Evolutionary conservation across 371 early-diverging fungal species (phyloP).

Genomic region (Haplosporangium sp.): DNA sequence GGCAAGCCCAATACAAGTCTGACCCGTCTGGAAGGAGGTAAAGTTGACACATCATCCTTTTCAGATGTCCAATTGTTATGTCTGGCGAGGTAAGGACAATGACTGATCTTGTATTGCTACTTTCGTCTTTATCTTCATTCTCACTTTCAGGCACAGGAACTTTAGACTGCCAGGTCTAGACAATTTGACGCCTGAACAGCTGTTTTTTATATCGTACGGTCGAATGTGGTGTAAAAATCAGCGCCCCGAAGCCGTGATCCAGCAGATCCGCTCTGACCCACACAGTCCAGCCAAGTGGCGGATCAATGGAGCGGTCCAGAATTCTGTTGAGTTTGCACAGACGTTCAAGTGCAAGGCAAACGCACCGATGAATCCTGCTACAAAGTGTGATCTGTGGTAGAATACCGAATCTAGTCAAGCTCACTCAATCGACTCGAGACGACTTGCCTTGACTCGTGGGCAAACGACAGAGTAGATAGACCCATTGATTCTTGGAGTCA

Average conservation of each 20-base stretch:
- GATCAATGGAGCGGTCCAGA: slow-evolving; percentile 72
- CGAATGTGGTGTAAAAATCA: slow-evolving; percentile 64
- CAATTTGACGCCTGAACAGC: slow-evolving; percentile 56
- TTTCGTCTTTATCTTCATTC: background rate
- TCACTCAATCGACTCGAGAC: too few species aligned
- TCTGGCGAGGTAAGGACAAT: background rate
- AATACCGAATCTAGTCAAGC: background rate
- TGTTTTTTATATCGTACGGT: slow-evolving; percentile 67
- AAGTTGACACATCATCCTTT: background rate
- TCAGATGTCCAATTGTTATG: background rate
- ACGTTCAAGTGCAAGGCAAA: slow-evolving; percentile 70
- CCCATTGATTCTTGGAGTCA: too few species aligned
- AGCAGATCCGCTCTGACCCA: slow-evolving; percentile 59
- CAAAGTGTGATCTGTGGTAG: background rate
- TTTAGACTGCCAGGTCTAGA: slow-evolving; percentile 19
- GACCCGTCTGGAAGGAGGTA: background rate
- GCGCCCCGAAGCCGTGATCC: slow-evolving; percentile 53
- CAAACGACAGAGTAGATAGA: too few species aligned
- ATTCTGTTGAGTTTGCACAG: slow-evolving; percentile 69
- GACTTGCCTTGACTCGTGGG: too few species aligned
- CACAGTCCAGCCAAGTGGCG: slow-evolving; percentile 69
- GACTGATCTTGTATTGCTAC: too few species aligned
- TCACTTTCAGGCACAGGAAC: slow-evolving; percentile 9
- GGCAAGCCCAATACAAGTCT: slow-evolving; percentile 46
- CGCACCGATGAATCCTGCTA: slow-evolving; percentile 59